Base-by-base conservation (phyloP, 257 asterid genomes). In the Petunia axillaris region DNA sequence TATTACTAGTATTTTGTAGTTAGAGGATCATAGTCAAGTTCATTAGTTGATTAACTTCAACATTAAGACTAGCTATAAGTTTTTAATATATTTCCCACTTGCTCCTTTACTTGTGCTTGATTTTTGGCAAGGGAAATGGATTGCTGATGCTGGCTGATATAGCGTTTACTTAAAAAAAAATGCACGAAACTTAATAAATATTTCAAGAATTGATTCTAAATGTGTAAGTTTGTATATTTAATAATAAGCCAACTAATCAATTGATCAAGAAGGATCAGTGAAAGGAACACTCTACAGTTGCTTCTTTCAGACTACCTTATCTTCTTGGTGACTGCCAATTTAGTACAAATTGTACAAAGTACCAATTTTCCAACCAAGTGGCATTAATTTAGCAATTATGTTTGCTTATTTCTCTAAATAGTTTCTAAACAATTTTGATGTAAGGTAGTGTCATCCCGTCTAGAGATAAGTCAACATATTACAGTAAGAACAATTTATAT, bases 11-110 rank as follows among this genome's bases (percentile, higher is more conserved):
- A 40, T 62, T 77, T 73, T 57, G 70, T 11, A 77, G 81, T 66
- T 82, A 43, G 75, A n/a, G 77, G 81, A 76, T 80, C 37, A 64
- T 70, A 43, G 76, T 84, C 82, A 77, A 71, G 63, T 77, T 68
- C 70, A 71, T 73, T 50, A 55, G 59, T 48, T 82, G 63, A 75
- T 82, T 87, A 85, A 80, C 89, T 85, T 81, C 53, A 74, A 14
- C 77, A 85, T 41, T 60, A 50, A 25, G 80, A 50, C 35, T 54
- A 60, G 4, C 50, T 64, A 38, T 43, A 16, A 60, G 4, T 5
- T 73, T 73, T 50, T 35, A 50, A 71, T 48, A 41, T 66, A 43
- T 73, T 60, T 63, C 71, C 64, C 41, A 78, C 68, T 77, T 80
- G 75, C 65, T 67, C 57, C 66, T 52, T 78, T 13, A 63, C 62